Percentiles rank a stretch among this genome's conserved stretches.
These are phyloP conservation scores for Dictyophora rubrovolvata DNA, from an alignment of 768 basidiomycete species.

Conservation along the genomic window DNA sequence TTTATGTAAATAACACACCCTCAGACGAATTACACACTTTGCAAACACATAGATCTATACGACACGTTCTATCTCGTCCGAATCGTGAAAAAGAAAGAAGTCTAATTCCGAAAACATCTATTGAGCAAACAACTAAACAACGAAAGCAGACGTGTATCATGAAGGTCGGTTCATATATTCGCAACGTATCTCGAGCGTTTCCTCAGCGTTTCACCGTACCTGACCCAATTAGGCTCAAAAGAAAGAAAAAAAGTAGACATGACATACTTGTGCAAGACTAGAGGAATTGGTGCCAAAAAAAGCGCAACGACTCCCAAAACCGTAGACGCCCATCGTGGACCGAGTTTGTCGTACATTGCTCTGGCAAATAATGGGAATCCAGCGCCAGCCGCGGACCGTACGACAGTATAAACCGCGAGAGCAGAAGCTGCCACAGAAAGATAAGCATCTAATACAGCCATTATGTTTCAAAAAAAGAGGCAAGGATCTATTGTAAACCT, in stretches of 20 bases:
- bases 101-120: no score
- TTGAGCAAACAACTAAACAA: no score
- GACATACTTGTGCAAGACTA: background rate
- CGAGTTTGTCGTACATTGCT: background rate
- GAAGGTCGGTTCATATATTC: background rate
- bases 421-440: background rate
- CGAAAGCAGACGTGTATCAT: no score
- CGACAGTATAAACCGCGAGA: background rate
- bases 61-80: no score
- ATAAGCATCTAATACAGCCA: background rate
- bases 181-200: background rate
- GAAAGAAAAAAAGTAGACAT: background rate
- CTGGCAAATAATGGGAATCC: background rate
- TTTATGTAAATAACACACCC: no score
- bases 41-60: no score
- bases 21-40: no score
- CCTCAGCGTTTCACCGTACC: background rate
- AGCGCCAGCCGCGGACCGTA: background rate
- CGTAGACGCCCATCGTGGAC: background rate
- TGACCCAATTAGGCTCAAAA: background rate
- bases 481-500: background rate
- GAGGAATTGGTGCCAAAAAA: background rate
- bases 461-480: background rate
- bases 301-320: background rate
- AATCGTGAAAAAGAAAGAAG: no score